Conservation (phyloP, 225 moss, liverwort and hornwort genomes). For the Ulota crispa region DNA sequence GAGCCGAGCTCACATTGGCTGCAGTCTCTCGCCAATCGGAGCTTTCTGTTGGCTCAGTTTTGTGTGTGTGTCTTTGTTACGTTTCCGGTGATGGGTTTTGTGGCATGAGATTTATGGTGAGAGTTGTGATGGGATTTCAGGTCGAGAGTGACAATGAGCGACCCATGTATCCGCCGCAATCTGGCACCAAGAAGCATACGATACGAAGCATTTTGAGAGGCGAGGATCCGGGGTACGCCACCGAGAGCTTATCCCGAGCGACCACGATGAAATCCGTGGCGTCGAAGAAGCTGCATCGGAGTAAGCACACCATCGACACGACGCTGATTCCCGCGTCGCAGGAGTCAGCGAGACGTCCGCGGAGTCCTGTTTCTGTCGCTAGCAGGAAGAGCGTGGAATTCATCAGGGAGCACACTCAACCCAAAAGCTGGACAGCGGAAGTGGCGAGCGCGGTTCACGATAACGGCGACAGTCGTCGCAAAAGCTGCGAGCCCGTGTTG, state of each 20-base stretch:
- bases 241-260: conserved; percentile 14
- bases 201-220: conserved; percentile 7
- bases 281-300: conserved; percentile 37
- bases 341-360: background rate
- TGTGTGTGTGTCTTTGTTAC: background rate
- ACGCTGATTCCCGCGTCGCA: conserved; percentile 21
- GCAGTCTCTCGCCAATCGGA: no score
- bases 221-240: background rate
- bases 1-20: background rate
- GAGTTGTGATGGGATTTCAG: conserved; percentile 15
- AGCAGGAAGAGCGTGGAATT: conserved; percentile 36
- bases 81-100: background rate
- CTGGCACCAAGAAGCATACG: background rate
- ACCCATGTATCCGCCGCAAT: background rate
- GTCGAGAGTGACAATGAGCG: conserved; percentile 36
- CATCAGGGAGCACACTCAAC: conserved; percentile 26
- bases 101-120: background rate
- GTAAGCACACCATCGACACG: conserved; percentile 36
- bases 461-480: conserved; percentile 43
- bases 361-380: background rate
- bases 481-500: conserved; percentile 42
- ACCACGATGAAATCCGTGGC: conserved; percentile 12
- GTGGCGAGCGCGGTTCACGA: conserved; percentile 37
- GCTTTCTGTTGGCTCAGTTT: background rate
- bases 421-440: conserved; percentile 37